phyloP scores from a whole-genome alignment of 75 land plant species.

The Pinus albicaulis region DNA sequence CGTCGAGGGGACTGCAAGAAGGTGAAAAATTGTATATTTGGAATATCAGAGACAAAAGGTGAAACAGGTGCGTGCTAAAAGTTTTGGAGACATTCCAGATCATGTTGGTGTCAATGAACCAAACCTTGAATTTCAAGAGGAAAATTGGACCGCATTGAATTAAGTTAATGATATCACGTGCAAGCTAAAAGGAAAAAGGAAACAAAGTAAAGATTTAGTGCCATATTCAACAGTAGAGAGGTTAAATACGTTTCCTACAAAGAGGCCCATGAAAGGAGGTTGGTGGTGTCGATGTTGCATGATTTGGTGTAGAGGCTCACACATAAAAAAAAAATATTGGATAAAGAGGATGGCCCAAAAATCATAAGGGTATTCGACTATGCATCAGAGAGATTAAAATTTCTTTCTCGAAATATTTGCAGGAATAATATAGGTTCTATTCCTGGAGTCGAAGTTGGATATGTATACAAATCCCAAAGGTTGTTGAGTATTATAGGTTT shows the following conservation, averaged over 20 bases:
- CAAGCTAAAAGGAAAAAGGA: neutral
- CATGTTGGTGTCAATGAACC: too few species aligned
- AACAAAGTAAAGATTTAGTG: too few species aligned
- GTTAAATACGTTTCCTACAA: neutral
- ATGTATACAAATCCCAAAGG: constrained; percentile 60
- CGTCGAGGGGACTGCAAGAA: too few species aligned
- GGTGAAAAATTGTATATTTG: too few species aligned
- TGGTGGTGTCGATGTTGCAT: neutral
- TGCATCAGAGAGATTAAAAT: neutral
- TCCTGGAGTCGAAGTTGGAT: constrained; percentile 75
- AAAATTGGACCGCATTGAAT: too few species aligned
- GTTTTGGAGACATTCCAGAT: too few species aligned
- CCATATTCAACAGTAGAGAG: neutral
- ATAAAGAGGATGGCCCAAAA: neutral
- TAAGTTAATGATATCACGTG: too few species aligned
- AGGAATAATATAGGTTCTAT: constrained; percentile 36
- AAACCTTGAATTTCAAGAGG: too few species aligned
- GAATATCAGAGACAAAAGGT: too few species aligned
- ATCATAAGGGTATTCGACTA: neutral
- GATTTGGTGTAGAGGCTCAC: neutral
- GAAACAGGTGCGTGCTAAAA: too few species aligned
- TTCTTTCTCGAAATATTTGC: neutral
- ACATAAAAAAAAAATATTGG: neutral
- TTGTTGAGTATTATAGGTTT: constrained; percentile 75
- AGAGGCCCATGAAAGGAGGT: neutral